Conservation (phyloP, 2,329 filamentous ascomycete species). For the Aspergillus sp. region DNA sequence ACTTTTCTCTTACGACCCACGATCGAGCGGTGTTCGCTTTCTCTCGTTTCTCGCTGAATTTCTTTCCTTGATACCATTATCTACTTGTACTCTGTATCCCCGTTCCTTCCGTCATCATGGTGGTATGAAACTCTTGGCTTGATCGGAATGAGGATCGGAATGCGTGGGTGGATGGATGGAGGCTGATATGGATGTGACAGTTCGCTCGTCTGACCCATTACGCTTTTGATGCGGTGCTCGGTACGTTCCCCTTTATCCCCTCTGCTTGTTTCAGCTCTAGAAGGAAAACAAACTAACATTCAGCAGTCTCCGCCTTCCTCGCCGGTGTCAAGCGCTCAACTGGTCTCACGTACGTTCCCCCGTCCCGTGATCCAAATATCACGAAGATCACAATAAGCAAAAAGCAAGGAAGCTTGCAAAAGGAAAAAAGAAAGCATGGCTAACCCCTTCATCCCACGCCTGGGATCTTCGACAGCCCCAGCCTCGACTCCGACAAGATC, state of each 20-base stretch:
- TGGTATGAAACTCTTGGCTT: slow-evolving; percentile 8
- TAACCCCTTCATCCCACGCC: slow-evolving; percentile 25
- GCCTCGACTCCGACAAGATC: slow-evolving; percentile 80
- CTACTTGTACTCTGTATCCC: no score
- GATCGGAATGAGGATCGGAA: background rate
- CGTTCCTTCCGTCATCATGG: slow-evolving; percentile 3
- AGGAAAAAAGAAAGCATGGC: slow-evolving; percentile 4
- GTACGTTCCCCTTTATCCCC: slow-evolving; percentile 47
- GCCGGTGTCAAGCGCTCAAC: slow-evolving; percentile 97
- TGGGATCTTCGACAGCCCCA: slow-evolving; percentile 45
- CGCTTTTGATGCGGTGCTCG: slow-evolving; percentile 88
- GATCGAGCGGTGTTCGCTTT: no score
- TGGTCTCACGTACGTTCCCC: slow-evolving; percentile 79
- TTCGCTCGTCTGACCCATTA: slow-evolving; percentile 90
- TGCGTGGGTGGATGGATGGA: background rate
- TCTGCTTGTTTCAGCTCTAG: background rate
- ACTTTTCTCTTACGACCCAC: no score
- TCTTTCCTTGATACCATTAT: no score
- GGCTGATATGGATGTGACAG: slow-evolving; percentile 59
- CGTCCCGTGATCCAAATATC: slow-evolving; percentile 11
- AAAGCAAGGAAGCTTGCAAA: background rate
- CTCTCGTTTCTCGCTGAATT: no score
- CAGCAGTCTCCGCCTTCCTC: slow-evolving; percentile 82
- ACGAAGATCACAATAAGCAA: background rate
- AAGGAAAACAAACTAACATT: background rate